A percentile compares a stretch with the other conserved stretches of the same genome.
Evolutionary conservation across 768 basidiomycete species (phyloP).

Genomic region (Hemileccinum impolitum): DNA sequence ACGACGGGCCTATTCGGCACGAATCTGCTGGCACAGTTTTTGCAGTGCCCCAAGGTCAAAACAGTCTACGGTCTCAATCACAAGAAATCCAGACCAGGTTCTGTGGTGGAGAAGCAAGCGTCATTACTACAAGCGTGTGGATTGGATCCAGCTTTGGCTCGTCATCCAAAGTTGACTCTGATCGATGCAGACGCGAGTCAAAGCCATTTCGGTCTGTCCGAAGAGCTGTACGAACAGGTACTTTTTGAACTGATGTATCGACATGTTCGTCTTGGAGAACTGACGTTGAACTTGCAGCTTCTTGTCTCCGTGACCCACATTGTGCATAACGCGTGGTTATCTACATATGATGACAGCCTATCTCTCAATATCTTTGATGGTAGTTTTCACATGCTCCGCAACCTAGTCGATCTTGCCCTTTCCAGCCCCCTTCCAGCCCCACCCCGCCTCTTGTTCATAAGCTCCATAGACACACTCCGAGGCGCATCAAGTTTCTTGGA

Average conservation of each 20-base stretch:
- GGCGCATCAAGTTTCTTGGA: not conserved
- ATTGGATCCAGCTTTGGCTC: constrained; percentile 20
- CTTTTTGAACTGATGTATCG: too few relatives aligned
- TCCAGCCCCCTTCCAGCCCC: constrained; percentile 23
- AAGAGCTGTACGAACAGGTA: constrained; percentile 27
- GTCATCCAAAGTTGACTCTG: constrained; percentile 30
- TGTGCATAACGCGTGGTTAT: constrained; percentile 33
- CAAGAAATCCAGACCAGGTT: constrained; percentile 11
- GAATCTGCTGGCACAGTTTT: constrained; percentile 23
- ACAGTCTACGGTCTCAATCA: constrained; percentile 32
- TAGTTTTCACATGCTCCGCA: not conserved
- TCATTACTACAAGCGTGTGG: constrained; percentile 29
- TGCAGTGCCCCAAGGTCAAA: constrained; percentile 10
- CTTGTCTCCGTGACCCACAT: constrained; percentile 33
- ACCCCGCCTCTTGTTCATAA: constrained; percentile 35
- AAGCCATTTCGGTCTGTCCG: constrained; percentile 25
- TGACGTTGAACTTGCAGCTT: constrained; percentile 4
- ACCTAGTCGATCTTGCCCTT: constrained; percentile 37
- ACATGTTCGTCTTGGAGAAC: too few relatives aligned
- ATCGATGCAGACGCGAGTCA: constrained; percentile 28
- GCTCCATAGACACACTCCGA: constrained; percentile 17
- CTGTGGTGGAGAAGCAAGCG: constrained; percentile 26
- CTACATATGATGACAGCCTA: not conserved
- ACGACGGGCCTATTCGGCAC: constrained; percentile 35
- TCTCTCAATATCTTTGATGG: constrained; percentile 1